Conservation (phyloP, 441 rosid species). For the Adansonia rubrostipa region DNA sequence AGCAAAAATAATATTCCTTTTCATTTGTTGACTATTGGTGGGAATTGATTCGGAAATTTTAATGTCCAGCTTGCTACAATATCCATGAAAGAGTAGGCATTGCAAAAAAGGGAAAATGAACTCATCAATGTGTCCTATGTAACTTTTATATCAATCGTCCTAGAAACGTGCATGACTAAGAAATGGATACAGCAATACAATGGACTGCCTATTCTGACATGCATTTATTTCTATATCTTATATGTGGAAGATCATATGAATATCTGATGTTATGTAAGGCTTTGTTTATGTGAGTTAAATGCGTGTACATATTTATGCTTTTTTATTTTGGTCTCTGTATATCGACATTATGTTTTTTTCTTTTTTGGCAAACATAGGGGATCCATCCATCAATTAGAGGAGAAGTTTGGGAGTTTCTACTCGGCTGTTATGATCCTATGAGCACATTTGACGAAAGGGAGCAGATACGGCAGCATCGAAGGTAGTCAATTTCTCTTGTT, state of each 20-base stretch:
- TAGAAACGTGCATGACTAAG: neutral
- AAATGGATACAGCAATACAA: neutral
- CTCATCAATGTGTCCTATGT: neutral
- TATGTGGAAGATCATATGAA: neutral
- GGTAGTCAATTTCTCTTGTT: slow-evolving; percentile 47
- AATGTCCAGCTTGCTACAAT: neutral
- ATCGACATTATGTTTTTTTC: neutral
- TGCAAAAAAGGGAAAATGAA: neutral
- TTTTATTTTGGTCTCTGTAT: neutral
- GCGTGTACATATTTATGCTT: neutral
- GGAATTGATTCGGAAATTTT: neutral
- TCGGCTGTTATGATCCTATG: slow-evolving; percentile 83
- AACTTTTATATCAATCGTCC: too few relatives aligned
- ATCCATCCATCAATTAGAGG: slow-evolving; percentile 96
- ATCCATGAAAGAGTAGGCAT: neutral
- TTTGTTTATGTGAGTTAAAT: neutral
- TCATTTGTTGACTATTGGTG: neutral
- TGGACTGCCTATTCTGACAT: neutral
- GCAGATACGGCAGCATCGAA: slow-evolving; percentile 63
- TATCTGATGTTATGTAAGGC: neutral
- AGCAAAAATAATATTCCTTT: neutral
- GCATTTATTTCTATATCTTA: neutral
- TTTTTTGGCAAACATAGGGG: slow-evolving; percentile 49
- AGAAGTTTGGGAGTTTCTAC: slow-evolving; percentile 98
- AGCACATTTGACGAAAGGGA: slow-evolving; percentile 91